Percentiles rank a stretch among this genome's conserved stretches.
phyloP scores from a whole-genome alignment of 108 stramenopile genomes.

The Pseudonitzschia multiseries region DNA sequence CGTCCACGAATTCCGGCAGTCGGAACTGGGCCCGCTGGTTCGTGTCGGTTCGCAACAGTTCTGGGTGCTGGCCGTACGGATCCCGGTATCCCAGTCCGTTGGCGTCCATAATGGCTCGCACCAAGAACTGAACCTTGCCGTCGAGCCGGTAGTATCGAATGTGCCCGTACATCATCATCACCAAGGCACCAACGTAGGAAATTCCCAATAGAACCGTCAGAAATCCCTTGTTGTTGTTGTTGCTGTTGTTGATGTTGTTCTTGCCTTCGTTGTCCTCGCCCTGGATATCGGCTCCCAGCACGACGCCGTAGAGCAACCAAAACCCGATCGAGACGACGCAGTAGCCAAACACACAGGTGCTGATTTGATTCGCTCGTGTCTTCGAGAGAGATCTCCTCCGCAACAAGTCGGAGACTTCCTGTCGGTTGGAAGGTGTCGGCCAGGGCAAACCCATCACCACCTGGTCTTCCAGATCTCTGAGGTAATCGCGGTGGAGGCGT shows the following conservation, averaged over 20 bases:
- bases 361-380: not conserved
- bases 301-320: not conserved
- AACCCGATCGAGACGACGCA: not conserved
- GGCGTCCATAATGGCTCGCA: not conserved
- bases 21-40: not conserved
- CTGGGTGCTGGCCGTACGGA: not conserved
- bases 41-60: not conserved
- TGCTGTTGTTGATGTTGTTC: not conserved
- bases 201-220: not conserved
- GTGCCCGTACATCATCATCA: not conserved
- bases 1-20: not conserved
- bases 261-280: not conserved
- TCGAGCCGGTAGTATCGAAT: not conserved
- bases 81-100: not conserved
- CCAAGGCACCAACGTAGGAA: not conserved
- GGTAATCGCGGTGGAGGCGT: constrained; percentile 2
- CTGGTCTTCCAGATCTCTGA: not conserved
- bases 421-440: not conserved
- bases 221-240: not conserved
- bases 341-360: not conserved
- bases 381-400: not conserved
- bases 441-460: not conserved
- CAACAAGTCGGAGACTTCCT: not conserved
- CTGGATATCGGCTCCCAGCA: not conserved
- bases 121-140: not conserved